Evolutionary conservation across 2,329 filamentous ascomycete genomes (phyloP), one percentile per base, ranked within the genome.

Genomic region (Talaromyces sp.): DNA sequence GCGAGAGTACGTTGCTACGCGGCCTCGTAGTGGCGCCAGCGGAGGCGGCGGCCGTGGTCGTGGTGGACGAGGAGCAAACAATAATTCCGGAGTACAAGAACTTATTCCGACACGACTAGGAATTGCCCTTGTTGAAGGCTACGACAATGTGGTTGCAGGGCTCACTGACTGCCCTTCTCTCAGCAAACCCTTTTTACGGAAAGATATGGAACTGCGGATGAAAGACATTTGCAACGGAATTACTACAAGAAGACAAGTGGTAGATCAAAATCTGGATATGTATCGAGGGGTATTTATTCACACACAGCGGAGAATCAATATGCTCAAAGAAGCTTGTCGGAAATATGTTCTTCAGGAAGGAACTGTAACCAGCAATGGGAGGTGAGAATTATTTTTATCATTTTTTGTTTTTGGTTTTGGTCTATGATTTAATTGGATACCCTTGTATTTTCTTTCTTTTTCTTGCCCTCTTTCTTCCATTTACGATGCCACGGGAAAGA

Each of bases 131-230:
- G 93, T 98, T 64, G 86, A 96, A 74, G 95, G 95, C 1, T 99
- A 98, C 71, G 93, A 99, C 75, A 88, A 90, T 67, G 94, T 99
- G 83, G 91, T 92, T 61, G 89, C 96, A 65, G 93, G 96, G 69
- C 92, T 90, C 30, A 67, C 72, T 10, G 75, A 78, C 65, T 76
- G 75, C 54, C 74, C 76, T 51, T 97, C 92, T 70, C 84, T 99
- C 57, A 91, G 92, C 73, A 98, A 98, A 76, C 95, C 95, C 0
- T 98, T 98, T 73, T 80, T 99, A 63, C 88, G 95, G 61, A 98
- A 98, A 76, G 92, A 99, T 81, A 97, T 97, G 92, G 95, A 99
- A 77, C 79, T 92, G 64, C 91, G 92, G 74, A 97, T 99, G 94
- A 95, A 93, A 73, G 91, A 91, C 62, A 97, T 99, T 61, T 98